Evolutionary conservation across 192 early-diverging fungal species (phyloP).

Genomic region (Mortierella antarctica): DNA sequence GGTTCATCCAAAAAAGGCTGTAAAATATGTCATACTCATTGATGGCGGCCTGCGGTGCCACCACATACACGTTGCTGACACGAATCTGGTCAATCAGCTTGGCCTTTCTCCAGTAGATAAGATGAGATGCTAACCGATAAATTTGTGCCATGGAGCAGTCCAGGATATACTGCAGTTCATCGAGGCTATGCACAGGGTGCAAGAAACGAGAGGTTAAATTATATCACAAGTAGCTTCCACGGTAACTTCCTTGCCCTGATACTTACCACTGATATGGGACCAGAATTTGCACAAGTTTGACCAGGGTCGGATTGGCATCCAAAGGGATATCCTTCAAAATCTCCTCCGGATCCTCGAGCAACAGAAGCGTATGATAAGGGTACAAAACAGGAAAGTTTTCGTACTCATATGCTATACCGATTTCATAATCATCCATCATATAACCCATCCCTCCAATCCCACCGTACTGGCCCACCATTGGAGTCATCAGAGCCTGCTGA

Average conservation of each 20-base stretch:
- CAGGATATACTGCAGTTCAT: conserved; percentile 81
- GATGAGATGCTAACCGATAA: conserved; percentile 88
- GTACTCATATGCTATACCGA: conserved; percentile 66
- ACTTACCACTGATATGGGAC: conserved; percentile 81
- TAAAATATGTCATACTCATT: conserved; percentile 55
- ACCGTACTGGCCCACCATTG: conserved; percentile 32
- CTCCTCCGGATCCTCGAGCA: conserved; percentile 87
- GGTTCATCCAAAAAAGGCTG: not conserved
- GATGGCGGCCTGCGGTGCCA: conserved; percentile 72
- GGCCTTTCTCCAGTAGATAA: conserved; percentile 94
- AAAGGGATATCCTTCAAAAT: conserved; percentile 80
- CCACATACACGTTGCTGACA: conserved; percentile 82
- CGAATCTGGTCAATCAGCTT: conserved; percentile 88
- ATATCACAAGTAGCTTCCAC: not conserved
- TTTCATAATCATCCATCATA: conserved; percentile 49
- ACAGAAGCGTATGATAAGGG: conserved; percentile 88
- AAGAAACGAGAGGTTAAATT: not conserved
- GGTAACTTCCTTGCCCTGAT: not conserved
- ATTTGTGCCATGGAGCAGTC: conserved; percentile 97
- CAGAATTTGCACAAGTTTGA: conserved; percentile 89
- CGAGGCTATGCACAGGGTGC: conserved; percentile 60
- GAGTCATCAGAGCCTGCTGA: conserved; percentile 44
- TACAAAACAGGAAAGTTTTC: conserved; percentile 79
- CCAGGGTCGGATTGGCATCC: conserved; percentile 87
- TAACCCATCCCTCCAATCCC: conserved; percentile 30